Conservation (phyloP, 495 filamentous ascomycete species). For the Astrothelium subdiscretum region DNA sequence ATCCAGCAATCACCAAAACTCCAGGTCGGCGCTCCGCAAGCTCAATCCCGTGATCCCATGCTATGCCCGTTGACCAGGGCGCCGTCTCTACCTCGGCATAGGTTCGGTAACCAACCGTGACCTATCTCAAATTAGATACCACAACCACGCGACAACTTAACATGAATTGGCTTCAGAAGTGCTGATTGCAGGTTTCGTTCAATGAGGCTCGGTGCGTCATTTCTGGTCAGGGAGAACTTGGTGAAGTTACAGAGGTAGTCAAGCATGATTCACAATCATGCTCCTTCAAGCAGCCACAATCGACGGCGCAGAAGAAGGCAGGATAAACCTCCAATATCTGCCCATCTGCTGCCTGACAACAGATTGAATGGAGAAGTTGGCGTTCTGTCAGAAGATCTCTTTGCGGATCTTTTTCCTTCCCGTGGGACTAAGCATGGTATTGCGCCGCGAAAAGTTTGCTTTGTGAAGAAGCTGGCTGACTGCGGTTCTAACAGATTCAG, state of each 20-base stretch:
- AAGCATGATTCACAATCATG: slow-evolving; percentile 12
- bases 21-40: too few relatives aligned
- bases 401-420: slow-evolving; percentile 62
- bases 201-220: not conserved
- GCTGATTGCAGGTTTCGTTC: not conserved
- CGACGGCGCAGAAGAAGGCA: slow-evolving; percentile 41
- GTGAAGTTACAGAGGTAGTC: not conserved
- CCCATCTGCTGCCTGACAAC: slow-evolving; percentile 60
- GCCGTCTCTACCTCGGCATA: not conserved
- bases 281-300: not conserved
- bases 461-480: not conserved
- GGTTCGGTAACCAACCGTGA: not conserved
- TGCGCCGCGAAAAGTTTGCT: not conserved
- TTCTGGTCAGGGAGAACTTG: not conserved
- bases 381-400: slow-evolving; percentile 76
- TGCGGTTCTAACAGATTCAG: not conserved
- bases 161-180: not conserved
- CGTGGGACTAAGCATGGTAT: not conserved
- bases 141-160: not conserved
- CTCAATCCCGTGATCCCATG: not conserved
- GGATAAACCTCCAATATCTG: slow-evolving; percentile 45
- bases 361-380: slow-evolving; percentile 82
- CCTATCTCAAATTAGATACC: not conserved
- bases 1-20: too few relatives aligned
- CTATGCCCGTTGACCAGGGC: not conserved